phyloP scores from a whole-genome alignment of 305 asterid genomes.

The Fraxinus albicans region DNA sequence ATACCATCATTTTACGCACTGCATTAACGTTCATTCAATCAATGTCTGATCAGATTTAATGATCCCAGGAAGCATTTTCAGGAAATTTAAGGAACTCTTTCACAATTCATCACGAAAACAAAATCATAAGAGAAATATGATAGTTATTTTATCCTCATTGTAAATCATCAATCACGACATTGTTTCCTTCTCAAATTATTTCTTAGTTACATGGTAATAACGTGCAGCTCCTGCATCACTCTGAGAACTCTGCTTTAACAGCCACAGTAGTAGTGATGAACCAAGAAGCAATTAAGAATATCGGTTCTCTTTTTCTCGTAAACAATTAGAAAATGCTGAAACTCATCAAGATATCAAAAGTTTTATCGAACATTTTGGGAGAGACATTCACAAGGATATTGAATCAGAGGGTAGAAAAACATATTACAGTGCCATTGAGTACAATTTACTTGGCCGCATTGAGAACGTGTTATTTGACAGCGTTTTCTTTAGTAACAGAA shows the following conservation, averaged over 20 bases:
- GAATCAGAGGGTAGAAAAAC: slow-evolving; percentile 26
- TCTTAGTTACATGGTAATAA: background rate
- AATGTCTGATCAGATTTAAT: background rate
- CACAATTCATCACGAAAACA: background rate
- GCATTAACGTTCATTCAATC: background rate
- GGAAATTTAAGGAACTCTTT: background rate
- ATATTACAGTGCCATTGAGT: slow-evolving; percentile 49
- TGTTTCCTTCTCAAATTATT: background rate
- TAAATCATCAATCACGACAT: background rate
- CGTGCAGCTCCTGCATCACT: slow-evolving; percentile 24
- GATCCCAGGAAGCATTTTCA: background rate
- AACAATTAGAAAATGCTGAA: slow-evolving; percentile 21
- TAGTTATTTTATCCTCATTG: background rate
- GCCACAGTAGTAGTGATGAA: slow-evolving; percentile 26
- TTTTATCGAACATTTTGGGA: slow-evolving; percentile 60
- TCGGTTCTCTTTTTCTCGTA: slow-evolving; percentile 48
- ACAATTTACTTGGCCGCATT: slow-evolving; percentile 26
- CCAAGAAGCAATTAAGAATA: slow-evolving; percentile 27
- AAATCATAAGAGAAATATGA: background rate
- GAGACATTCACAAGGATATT: slow-evolving; percentile 26
- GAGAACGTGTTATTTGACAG: slow-evolving; percentile 53
- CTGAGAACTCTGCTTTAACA: slow-evolving; percentile 36
- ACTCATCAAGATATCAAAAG: slow-evolving; percentile 45
- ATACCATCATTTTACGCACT: background rate
- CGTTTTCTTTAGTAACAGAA: slow-evolving; percentile 45